Conservation (phyloP, 805 yeast species). For the Barnettozyma pratensis region DNA sequence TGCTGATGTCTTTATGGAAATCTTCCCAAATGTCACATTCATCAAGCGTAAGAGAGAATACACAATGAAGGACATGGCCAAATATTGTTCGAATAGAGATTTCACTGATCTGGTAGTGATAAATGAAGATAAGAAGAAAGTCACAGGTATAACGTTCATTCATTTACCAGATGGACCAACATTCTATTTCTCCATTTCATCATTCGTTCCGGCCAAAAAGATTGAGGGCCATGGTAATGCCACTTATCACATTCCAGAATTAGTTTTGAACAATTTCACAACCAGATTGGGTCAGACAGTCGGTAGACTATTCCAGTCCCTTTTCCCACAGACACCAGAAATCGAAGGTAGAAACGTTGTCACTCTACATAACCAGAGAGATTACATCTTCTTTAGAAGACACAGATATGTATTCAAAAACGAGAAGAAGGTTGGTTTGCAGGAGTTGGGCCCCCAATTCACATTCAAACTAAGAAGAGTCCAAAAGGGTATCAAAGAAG, state of each 20-base stretch:
- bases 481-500: conserved; percentile 89
- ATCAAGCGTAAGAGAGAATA: conserved; percentile 84
- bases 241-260: conserved; percentile 87
- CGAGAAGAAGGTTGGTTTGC: conserved; percentile 90
- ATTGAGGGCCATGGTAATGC: conserved; percentile 88
- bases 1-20: conserved; percentile 78
- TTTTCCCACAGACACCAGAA: conserved; percentile 92
- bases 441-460: conserved; percentile 95
- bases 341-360: conserved; percentile 94
- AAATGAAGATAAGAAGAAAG: conserved; percentile 90
- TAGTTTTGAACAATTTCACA: conserved; percentile 85
- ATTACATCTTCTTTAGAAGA: conserved; percentile 89
- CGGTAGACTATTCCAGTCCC: conserved; percentile 84
- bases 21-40: conserved; percentile 81
- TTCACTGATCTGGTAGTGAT: conserved; percentile 85
- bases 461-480: conserved; percentile 83
- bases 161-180: conserved; percentile 96
- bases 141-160: conserved; percentile 87
- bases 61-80: conserved; percentile 81
- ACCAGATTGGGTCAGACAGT: conserved; percentile 92
- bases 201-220: conserved; percentile 66
- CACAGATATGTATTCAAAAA: conserved; percentile 87
- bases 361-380: conserved; percentile 94
- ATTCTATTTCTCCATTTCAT: conserved; percentile 80
- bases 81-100: conserved; percentile 73